Evolutionary conservation across 257 asterid species (phyloP).

Genomic region (Sherardia arvensis): DNA sequence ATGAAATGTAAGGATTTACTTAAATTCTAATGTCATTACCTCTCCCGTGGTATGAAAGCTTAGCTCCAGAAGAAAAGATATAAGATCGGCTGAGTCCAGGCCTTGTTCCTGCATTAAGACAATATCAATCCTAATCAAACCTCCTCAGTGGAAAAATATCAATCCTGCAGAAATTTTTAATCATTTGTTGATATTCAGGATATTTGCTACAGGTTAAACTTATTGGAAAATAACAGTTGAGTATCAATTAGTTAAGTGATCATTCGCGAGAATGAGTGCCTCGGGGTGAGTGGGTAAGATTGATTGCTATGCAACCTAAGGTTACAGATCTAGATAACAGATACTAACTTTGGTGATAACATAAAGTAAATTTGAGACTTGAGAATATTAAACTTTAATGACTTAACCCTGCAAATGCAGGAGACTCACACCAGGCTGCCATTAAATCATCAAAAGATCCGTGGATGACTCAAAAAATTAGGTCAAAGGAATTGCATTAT

Average conservation of each 20-base stretch:
- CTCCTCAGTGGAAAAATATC: too few species aligned
- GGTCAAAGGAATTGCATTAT: neutral
- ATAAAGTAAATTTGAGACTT: neutral
- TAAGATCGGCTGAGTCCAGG: constrained; percentile 88
- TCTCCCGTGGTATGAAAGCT: constrained; percentile 94
- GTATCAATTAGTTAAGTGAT: neutral
- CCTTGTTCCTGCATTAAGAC: constrained; percentile 67
- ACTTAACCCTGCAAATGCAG: neutral
- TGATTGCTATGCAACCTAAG: neutral
- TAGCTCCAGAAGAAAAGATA: constrained; percentile 87
- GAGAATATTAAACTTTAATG: neutral
- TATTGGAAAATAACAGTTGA: neutral
- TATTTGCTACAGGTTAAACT: neutral
- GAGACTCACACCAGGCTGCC: neutral
- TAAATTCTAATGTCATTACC: constrained; percentile 34
- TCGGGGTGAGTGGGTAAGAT: neutral
- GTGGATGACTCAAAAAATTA: neutral
- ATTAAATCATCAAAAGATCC: neutral
- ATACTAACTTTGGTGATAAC: neutral
- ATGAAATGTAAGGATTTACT: neutral
- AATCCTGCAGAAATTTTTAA: neutral
- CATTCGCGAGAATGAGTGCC: neutral
- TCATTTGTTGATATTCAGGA: neutral
- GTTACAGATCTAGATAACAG: neutral
- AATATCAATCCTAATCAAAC: neutral